These are phyloP conservation scores for Botrytis fabae DNA, from an alignment of 2,329 filamentous ascomycete genomes.

Conservation along the genomic window DNA sequence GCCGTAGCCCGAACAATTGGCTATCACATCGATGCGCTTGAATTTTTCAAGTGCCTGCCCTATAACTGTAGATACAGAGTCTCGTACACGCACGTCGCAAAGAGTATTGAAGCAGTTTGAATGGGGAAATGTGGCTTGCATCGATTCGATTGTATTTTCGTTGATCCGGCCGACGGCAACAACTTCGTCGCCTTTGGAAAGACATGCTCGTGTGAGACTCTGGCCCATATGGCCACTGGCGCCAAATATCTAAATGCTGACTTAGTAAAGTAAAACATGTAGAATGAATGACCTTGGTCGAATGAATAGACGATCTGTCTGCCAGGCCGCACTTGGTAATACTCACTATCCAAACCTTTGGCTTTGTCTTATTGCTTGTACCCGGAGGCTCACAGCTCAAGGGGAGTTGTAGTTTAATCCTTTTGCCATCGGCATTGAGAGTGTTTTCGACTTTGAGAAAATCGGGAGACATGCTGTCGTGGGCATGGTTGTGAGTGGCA, in stretches of 20 bases:
- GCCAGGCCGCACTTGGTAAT: neutral
- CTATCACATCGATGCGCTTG: conserved; percentile 82
- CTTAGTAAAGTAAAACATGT: conserved; percentile 8
- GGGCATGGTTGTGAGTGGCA: neutral
- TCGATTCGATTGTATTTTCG: conserved; percentile 71
- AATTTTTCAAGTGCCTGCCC: conserved; percentile 71
- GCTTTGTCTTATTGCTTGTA: conserved; percentile 66
- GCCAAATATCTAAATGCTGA: conserved; percentile 70
- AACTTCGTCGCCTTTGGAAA: conserved; percentile 80
- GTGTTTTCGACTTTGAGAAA: conserved; percentile 16
- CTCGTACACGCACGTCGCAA: conserved; percentile 83
- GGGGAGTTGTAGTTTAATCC: conserved; percentile 63
- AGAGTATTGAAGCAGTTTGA: conserved; percentile 74
- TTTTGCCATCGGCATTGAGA: conserved; percentile 27
- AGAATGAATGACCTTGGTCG: too few species aligned
- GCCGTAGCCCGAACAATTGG: conserved; percentile 92
- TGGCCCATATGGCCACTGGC: conserved; percentile 97
- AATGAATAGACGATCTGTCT: neutral
- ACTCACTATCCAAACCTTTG: conserved; percentile 85
- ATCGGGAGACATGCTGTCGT: conserved; percentile 31
- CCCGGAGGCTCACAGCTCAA: conserved; percentile 83
- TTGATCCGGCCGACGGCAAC: conserved; percentile 81
- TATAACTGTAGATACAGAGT: conserved; percentile 73
- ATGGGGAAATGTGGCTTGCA: conserved; percentile 65
- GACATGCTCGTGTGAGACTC: conserved; percentile 79